phyloP scores from a whole-genome alignment of 2,329 filamentous ascomycete species.

The Mycosphaerella sp. region DNA sequence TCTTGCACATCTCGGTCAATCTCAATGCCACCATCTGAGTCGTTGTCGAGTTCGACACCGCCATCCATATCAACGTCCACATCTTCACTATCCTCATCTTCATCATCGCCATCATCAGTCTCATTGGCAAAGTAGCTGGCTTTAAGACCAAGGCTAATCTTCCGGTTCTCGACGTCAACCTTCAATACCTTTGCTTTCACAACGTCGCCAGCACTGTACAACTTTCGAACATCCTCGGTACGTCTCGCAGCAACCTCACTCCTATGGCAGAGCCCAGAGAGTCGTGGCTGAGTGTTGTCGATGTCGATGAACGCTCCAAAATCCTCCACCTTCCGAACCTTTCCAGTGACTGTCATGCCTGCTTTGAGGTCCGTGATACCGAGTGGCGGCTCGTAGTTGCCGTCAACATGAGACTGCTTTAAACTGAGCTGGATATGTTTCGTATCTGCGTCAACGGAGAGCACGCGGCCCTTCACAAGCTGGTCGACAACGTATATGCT shows the following conservation, averaged over 20 bases:
- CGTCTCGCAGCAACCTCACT: conserved; percentile 83
- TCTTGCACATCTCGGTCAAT: conserved; percentile 42
- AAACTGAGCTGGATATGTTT: conserved; percentile 78
- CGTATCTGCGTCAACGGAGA: conserved; percentile 60
- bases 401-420: conserved; percentile 76
- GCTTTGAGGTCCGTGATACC: conserved; percentile 69
- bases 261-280: conserved; percentile 88
- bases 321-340: conserved; percentile 86
- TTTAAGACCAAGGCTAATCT: conserved; percentile 86
- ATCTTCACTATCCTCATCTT: conserved; percentile 33
- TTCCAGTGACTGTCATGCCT: conserved; percentile 80
- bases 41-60: conserved; percentile 25
- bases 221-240: conserved; percentile 76
- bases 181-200: conserved; percentile 87
- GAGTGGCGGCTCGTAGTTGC: conserved; percentile 67
- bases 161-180: conserved; percentile 66
- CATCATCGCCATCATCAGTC: conserved; percentile 45
- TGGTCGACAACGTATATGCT: conserved; percentile 80
- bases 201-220: conserved; percentile 85
- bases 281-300: conserved; percentile 70
- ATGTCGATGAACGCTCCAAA: conserved; percentile 93
- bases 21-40: conserved; percentile 17
- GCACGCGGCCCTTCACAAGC: conserved; percentile 80
- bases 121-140: conserved; percentile 75
- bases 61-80: conserved; percentile 27